These are phyloP conservation scores for Phytophthora lateralis DNA, from an alignment of 352 stramenopile species.

Conservation along the genomic window DNA sequence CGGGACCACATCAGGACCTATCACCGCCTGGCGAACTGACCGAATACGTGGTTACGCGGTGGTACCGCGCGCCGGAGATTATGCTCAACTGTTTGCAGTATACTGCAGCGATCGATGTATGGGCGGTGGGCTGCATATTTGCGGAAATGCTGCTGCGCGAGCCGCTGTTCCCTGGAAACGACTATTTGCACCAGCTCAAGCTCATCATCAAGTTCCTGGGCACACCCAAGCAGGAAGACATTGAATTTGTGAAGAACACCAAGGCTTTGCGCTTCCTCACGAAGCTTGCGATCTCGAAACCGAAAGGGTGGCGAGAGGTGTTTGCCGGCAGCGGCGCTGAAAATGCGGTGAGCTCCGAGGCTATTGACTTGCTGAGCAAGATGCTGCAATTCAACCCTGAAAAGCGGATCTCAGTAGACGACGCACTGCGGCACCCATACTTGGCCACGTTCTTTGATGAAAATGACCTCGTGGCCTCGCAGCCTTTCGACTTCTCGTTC, in stretches of 20 bases:
- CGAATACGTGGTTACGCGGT: conserved; percentile 74
- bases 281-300: conserved; percentile 74
- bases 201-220: conserved; percentile 78
- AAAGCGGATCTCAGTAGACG: conserved; percentile 72
- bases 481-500: conserved; percentile 69
- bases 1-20: background rate
- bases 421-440: conserved; percentile 68
- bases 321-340: conserved; percentile 45
- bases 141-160: conserved; percentile 97
- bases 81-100: conserved; percentile 97
- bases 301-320: conserved; percentile 69
- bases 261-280: conserved; percentile 91
- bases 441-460: conserved; percentile 89
- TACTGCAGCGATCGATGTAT: conserved; percentile 93
- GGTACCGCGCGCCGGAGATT: conserved; percentile 91
- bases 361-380: conserved; percentile 60
- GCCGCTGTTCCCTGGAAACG: conserved; percentile 93
- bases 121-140: conserved; percentile 98
- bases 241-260: conserved; percentile 87
- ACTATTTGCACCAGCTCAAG: conserved; percentile 87
- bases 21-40: conserved; percentile 50
- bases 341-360: conserved; percentile 43
- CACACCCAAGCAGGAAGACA: conserved; percentile 79
- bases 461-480: conserved; percentile 46
- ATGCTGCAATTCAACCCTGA: conserved; percentile 79